These are phyloP conservation scores for Wickerhamiella sergipiensis DNA, from an alignment of 805 yeast genomes.

Conservation along the genomic window DNA sequence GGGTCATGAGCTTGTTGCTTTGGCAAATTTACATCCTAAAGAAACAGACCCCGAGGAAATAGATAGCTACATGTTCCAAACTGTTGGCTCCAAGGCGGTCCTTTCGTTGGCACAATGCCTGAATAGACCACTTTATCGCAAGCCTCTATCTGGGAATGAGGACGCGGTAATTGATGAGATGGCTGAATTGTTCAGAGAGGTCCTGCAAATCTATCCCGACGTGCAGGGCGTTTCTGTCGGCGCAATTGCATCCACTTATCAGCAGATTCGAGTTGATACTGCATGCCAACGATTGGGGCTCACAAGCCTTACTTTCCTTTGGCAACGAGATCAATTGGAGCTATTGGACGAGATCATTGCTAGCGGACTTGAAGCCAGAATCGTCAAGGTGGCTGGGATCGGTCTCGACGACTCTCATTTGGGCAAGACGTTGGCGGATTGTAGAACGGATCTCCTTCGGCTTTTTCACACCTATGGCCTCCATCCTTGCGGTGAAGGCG, in stretches of 20 bases:
- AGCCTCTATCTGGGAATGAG: slow-evolving; percentile 49
- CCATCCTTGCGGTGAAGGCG: slow-evolving; percentile 98
- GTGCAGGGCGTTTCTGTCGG: slow-evolving; percentile 85
- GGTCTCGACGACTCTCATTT: slow-evolving; percentile 59
- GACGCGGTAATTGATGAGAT: slow-evolving; percentile 86
- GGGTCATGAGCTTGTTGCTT: slow-evolving; percentile 75
- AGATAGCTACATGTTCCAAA: slow-evolving; percentile 94
- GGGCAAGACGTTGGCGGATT: slow-evolving; percentile 50
- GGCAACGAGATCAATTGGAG: slow-evolving; percentile 79
- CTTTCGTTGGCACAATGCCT: slow-evolving; percentile 52
- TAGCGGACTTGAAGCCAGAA: slow-evolving; percentile 58
- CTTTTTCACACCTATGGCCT: slow-evolving; percentile 60
- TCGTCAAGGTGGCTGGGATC: slow-evolving; percentile 86
- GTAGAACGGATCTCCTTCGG: slow-evolving; percentile 39
- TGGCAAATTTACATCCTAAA: slow-evolving; percentile 68
- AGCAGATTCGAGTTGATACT: slow-evolving; percentile 82
- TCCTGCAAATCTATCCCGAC: slow-evolving; percentile 48
- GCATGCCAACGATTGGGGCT: slow-evolving; percentile 67
- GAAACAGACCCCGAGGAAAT: slow-evolving; percentile 43
- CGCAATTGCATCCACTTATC: slow-evolving; percentile 91
- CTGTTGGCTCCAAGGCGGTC: slow-evolving; percentile 82
- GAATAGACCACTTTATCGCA: slow-evolving; percentile 68
- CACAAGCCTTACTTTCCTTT: slow-evolving; percentile 58
- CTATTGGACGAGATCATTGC: slow-evolving; percentile 71
- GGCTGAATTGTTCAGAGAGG: slow-evolving; percentile 35